phyloP scores from a whole-genome alignment of 208 protist species.

The Endotrypanum monterogeii region DNA sequence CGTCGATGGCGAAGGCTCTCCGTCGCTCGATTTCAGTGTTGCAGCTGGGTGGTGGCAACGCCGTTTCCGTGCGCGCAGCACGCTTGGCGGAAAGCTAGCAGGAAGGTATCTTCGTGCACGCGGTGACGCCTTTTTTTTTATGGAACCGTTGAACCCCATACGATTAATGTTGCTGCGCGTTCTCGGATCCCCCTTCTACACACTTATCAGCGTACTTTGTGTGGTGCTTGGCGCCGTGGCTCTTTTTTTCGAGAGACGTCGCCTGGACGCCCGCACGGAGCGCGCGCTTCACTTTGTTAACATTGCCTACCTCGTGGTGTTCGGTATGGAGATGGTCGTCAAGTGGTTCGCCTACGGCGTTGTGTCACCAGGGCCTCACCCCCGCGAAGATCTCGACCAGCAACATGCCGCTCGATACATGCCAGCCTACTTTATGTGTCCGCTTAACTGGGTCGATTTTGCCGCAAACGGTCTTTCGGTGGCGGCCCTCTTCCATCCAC shows the following conservation, averaged over 20 bases:
- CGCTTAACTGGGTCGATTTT: constrained; percentile 58
- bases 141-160: constrained; percentile 29
- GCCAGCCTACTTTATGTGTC: constrained; percentile 45
- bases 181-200: constrained; percentile 41
- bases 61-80: not conserved
- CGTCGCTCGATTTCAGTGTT: not conserved
- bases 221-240: constrained; percentile 46
- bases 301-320: constrained; percentile 56
- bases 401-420: not conserved
- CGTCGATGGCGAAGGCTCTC: not conserved
- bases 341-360: constrained; percentile 59
- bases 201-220: constrained; percentile 27
- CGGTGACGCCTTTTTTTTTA: constrained; percentile 20
- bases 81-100: not conserved
- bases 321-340: constrained; percentile 55
- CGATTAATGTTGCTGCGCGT: constrained; percentile 32
- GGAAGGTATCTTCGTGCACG: not conserved
- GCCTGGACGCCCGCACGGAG: constrained; percentile 11
- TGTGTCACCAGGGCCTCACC: not conserved
- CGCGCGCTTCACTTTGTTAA: constrained; percentile 28
- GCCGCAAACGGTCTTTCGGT: constrained; percentile 42
- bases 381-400: not conserved
- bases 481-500: constrained; percentile 42
- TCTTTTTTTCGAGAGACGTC: constrained; percentile 58
- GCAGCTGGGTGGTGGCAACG: constrained; percentile 5